Evolutionary conservation across 768 basidiomycete species (phyloP).

Genomic region (Mycena vitilis): DNA sequence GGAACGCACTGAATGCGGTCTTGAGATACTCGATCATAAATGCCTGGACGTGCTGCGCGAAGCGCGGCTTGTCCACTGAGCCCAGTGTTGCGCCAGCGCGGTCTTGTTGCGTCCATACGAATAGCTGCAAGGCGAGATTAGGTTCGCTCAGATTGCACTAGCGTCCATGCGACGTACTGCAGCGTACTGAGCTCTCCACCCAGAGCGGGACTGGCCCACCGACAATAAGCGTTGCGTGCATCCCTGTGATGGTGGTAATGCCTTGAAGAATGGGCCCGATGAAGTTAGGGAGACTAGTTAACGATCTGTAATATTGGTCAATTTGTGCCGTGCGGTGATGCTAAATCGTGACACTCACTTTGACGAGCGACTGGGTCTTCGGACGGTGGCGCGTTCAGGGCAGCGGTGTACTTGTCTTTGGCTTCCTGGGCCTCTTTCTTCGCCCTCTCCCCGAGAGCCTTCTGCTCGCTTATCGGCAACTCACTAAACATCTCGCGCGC

Average conservation of each 20-base stretch:
- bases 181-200: conserved; percentile 13
- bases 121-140: background rate
- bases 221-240: conserved; percentile 17
- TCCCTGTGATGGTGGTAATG: background rate
- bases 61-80: conserved; percentile 12
- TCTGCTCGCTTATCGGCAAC: background rate
- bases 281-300: background rate
- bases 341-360: conserved; percentile 3
- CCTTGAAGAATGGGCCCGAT: conserved; percentile 15
- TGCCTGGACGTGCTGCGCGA: background rate
- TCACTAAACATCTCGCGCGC: background rate
- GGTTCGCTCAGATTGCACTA: too few species aligned
- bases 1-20: conserved; percentile 5
- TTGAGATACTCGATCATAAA: conserved; percentile 17
- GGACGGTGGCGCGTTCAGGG: background rate
- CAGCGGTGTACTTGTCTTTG: background rate
- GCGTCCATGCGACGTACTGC: conserved; percentile 19
- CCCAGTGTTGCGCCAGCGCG: background rate
- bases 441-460: background rate
- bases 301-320: background rate
- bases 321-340: background rate
- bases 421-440: background rate
- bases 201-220: conserved; percentile 13
- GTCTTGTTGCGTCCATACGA: conserved; percentile 18
- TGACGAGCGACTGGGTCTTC: conserved; percentile 1